Evolutionary conservation across 2,329 filamentous ascomycete species (phyloP).

Genomic region (Spiromastix sp.): DNA sequence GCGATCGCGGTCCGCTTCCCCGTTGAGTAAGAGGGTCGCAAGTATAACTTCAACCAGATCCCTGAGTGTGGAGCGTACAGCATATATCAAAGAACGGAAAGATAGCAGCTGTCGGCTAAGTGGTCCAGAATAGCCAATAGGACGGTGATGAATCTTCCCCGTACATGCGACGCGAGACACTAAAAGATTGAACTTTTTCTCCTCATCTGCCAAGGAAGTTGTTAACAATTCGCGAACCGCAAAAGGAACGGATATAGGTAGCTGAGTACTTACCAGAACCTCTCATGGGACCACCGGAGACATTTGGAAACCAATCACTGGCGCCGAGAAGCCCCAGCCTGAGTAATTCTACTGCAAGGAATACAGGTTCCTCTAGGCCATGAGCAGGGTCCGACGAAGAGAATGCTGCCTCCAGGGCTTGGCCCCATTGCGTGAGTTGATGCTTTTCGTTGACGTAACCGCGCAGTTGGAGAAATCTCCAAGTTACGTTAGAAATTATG

Average conservation of each 20-base stretch:
- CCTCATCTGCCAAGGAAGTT: constrained; percentile 48
- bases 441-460: constrained; percentile 74
- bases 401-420: constrained; percentile 62
- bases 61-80: constrained; percentile 67
- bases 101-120: constrained; percentile 80
- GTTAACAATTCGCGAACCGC: background rate
- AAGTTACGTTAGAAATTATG: constrained; percentile 64
- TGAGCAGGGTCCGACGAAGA: constrained; percentile 47
- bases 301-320: constrained; percentile 50
- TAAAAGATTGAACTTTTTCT: constrained; percentile 67
- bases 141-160: constrained; percentile 68
- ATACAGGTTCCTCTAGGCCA: constrained; percentile 63
- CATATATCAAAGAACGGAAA: constrained; percentile 73
- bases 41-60: constrained; percentile 77
- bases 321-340: constrained; percentile 68
- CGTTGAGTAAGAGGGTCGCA: constrained; percentile 69
- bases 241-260: background rate
- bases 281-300: constrained; percentile 49
- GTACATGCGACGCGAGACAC: constrained; percentile 80
- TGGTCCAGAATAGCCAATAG: constrained; percentile 87
- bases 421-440: constrained; percentile 73
- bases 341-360: constrained; percentile 78
- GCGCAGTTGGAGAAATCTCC: constrained; percentile 80
- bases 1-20: constrained; percentile 62
- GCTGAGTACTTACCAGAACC: constrained; percentile 35